These are phyloP conservation scores for Hemileccinum rubropunctum DNA, from an alignment of 768 basidiomycete species.

Conservation along the genomic window DNA sequence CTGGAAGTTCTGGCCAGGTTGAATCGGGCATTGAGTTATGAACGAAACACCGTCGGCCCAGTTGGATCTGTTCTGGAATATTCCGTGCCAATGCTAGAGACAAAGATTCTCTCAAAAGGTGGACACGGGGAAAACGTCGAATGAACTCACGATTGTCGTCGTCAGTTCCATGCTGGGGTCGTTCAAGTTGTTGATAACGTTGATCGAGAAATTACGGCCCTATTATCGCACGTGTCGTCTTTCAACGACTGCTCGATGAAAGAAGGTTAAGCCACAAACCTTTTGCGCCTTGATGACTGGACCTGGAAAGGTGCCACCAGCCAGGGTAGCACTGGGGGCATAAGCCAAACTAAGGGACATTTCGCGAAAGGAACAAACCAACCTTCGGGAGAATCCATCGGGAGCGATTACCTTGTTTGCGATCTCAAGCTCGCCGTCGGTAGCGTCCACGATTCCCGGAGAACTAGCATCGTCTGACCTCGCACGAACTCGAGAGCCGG, in stretches of 20 bases:
- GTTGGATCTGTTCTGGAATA: constrained; percentile 32
- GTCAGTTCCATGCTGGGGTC: constrained; percentile 33
- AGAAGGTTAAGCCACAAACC: constrained; percentile 12
- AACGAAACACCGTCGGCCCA: constrained; percentile 40
- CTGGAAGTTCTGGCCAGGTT: constrained; percentile 35
- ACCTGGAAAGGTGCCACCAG: constrained; percentile 47
- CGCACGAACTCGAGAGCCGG: constrained; percentile 1
- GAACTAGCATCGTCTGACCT: constrained; percentile 1
- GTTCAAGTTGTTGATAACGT: constrained; percentile 33
- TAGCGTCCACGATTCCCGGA: constrained; percentile 22
- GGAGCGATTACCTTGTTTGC: constrained; percentile 45
- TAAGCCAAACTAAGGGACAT: background rate
- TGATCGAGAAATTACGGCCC: constrained; percentile 35
- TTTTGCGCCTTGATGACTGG: constrained; percentile 46
- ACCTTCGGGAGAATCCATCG: constrained; percentile 46
- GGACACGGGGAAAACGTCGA: background rate
- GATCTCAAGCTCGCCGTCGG: constrained; percentile 34
- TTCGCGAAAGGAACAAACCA: constrained; percentile 4
- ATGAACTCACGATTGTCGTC: constrained; percentile 35
- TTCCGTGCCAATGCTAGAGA: constrained; percentile 34
- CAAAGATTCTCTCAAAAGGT: background rate
- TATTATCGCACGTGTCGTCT: constrained; percentile 13
- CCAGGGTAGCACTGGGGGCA: constrained; percentile 38
- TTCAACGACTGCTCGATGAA: background rate
- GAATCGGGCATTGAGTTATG: constrained; percentile 47